These are phyloP conservation scores for Apodospora peruviana DNA, from an alignment of 495 filamentous ascomycete species.

Conservation along the genomic window DNA sequence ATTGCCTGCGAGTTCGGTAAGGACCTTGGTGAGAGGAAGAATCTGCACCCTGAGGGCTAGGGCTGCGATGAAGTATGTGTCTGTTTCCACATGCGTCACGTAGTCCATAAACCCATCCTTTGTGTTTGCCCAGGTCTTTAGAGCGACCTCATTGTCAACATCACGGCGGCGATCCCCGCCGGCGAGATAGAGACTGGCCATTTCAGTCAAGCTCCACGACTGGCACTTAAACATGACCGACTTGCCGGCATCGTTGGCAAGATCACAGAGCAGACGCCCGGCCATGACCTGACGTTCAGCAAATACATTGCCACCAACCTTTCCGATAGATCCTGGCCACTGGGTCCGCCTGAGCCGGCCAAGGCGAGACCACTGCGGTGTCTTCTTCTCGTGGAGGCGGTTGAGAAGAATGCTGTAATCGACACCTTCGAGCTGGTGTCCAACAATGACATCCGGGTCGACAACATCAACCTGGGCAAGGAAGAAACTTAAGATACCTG, in stretches of 20 bases:
- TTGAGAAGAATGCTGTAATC: conserved; percentile 88
- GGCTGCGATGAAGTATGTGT: conserved; percentile 93
- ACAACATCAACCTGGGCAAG: conserved; percentile 78
- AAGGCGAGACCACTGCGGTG: conserved; percentile 86
- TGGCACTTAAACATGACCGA: conserved; percentile 96
- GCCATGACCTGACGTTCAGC: conserved; percentile 84
- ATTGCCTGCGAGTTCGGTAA: conserved; percentile 95
- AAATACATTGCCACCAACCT: conserved; percentile 81
- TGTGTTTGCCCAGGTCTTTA: conserved; percentile 82
- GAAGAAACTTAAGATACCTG: conserved; percentile 77
- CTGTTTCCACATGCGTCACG: conserved; percentile 82
- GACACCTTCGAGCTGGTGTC: conserved; percentile 94
- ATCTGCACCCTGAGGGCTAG: conserved; percentile 83
- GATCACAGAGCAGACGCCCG: conserved; percentile 86
- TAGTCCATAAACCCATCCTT: conserved; percentile 90
- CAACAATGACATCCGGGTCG: conserved; percentile 91
- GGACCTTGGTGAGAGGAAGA: conserved; percentile 85
- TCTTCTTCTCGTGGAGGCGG: conserved; percentile 83
- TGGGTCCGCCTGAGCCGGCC: conserved; percentile 75
- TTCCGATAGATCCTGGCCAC: conserved; percentile 87
- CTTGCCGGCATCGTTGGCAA: conserved; percentile 95
- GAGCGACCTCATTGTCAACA: conserved; percentile 76
- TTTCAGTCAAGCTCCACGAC: conserved; percentile 95
- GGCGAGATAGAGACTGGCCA: conserved; percentile 81
- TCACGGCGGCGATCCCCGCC: conserved; percentile 67